A percentile compares a stretch with the other conserved stretches of the same genome.
These are phyloP conservation scores for Coniferiporia sulphurascens DNA, from an alignment of 1,284 basidiomycete species.

Conservation along the genomic window DNA sequence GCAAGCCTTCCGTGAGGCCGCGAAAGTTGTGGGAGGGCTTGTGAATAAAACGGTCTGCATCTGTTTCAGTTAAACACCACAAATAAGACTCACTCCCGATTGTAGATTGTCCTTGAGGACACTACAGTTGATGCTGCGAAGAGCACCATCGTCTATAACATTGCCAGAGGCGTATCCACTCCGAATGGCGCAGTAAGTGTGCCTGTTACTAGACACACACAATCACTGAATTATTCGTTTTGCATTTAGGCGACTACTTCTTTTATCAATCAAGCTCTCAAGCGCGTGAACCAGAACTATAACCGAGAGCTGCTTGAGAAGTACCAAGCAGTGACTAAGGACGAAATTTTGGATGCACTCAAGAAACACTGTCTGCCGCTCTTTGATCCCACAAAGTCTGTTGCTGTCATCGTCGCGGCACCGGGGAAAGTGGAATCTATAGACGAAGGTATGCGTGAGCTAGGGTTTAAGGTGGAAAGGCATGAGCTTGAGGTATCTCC, in stretches of 20 bases:
- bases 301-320: slow-evolving; percentile 73
- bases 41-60: slow-evolving; percentile 74
- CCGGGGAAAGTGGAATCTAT: slow-evolving; percentile 79
- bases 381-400: slow-evolving; percentile 75
- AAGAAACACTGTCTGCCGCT: slow-evolving; percentile 81
- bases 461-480: slow-evolving; percentile 79
- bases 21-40: slow-evolving; percentile 69
- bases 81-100: slow-evolving; percentile 1
- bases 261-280: slow-evolving; percentile 84
- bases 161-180: slow-evolving; percentile 80
- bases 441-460: slow-evolving; percentile 51
- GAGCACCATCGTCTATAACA: slow-evolving; percentile 82
- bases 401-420: slow-evolving; percentile 80
- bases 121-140: slow-evolving; percentile 90
- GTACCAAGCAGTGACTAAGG: slow-evolving; percentile 74
- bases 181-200: slow-evolving; percentile 73
- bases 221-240: not conserved
- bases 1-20: slow-evolving; percentile 80
- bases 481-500: slow-evolving; percentile 65
- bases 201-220: not conserved
- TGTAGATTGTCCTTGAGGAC: slow-evolving; percentile 77
- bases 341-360: slow-evolving; percentile 70
- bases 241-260: slow-evolving; percentile 64
- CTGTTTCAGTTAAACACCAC: not conserved
- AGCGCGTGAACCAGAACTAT: slow-evolving; percentile 70